Evolutionary conservation across 441 rosid genomes (phyloP).

Genomic region (Adansonia grandidieri): DNA sequence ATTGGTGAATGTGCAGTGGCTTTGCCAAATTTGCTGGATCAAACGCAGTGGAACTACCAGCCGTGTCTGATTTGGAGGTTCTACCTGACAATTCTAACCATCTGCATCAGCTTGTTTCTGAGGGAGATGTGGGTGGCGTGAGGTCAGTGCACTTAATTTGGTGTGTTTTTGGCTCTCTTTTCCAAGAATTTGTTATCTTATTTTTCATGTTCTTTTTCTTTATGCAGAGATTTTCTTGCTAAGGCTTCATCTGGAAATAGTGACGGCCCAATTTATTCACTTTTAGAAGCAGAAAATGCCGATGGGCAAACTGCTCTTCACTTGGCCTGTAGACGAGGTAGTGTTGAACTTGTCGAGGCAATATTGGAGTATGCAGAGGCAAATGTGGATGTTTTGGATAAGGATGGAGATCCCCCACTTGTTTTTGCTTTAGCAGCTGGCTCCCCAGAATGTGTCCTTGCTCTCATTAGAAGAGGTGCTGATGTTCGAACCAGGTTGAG

Average conservation of each 20-base stretch:
- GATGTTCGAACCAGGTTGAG: slow-evolving; percentile 84
- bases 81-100: slow-evolving; percentile 59
- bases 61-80: slow-evolving; percentile 50
- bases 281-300: slow-evolving; percentile 83
- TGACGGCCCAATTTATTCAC: slow-evolving; percentile 48
- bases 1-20: slow-evolving; percentile 55
- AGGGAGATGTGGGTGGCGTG: slow-evolving; percentile 78
- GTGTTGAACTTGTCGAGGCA: slow-evolving; percentile 81
- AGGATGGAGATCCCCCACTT: slow-evolving; percentile 97
- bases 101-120: slow-evolving; percentile 77
- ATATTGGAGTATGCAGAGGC: slow-evolving; percentile 72
- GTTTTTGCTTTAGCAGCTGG: slow-evolving; percentile 99
- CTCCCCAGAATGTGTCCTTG: slow-evolving; percentile 90
- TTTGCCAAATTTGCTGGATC: slow-evolving; percentile 56
- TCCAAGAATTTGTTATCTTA: slow-evolving; percentile 27
- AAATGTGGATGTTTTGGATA: slow-evolving; percentile 84
- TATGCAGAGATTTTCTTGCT: slow-evolving; percentile 71
- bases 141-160: slow-evolving; percentile 55
- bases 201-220: background rate
- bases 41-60: slow-evolving; percentile 56
- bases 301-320: slow-evolving; percentile 97
- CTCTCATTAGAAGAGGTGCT: slow-evolving; percentile 79
- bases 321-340: slow-evolving; percentile 97
- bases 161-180: slow-evolving; percentile 17
- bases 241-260: slow-evolving; percentile 66